Percentiles rank a stretch among this genome's conserved stretches.
Conservation (phyloP, 1,284 basidiomycete species). For the Porodaedalea pini region DNA sequence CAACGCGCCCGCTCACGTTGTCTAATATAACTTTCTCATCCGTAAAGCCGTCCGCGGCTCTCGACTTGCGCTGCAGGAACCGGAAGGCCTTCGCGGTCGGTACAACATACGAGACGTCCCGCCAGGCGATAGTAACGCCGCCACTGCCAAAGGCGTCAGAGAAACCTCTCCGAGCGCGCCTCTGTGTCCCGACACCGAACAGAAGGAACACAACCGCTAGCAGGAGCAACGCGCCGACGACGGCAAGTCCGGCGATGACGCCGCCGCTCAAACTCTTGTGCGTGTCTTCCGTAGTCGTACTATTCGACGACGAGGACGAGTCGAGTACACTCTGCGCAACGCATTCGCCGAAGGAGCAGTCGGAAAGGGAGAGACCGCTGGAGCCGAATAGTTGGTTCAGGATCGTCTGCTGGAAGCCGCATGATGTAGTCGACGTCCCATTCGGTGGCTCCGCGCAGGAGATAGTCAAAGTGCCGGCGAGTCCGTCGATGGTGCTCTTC, state of each 20-base stretch:
- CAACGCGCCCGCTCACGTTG: conserved; percentile 62
- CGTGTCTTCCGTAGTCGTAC: conserved; percentile 26
- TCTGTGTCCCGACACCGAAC: conserved; percentile 60
- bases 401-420: conserved; percentile 71
- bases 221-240: conserved; percentile 67
- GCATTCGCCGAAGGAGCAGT: conserved; percentile 84
- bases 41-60: not conserved
- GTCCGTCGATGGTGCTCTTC: conserved; percentile 52
- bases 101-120: conserved; percentile 64
- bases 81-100: conserved; percentile 29
- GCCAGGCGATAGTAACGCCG: conserved; percentile 68
- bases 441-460: conserved; percentile 53
- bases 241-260: conserved; percentile 83
- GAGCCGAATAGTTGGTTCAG: conserved; percentile 70
- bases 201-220: conserved; percentile 54
- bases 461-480: conserved; percentile 62
- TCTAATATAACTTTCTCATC: conserved; percentile 72
- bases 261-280: conserved; percentile 60
- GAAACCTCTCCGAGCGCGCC: conserved; percentile 49
- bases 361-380: conserved; percentile 62
- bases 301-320: conserved; percentile 34
- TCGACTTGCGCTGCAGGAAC: conserved; percentile 9
- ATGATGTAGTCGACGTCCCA: conserved; percentile 50
- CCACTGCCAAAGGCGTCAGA: conserved; percentile 26
- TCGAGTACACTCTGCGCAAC: conserved; percentile 77